A percentile compares a stretch with the other conserved stretches of the same genome.
These are phyloP conservation scores for Colletotrichum caudatum DNA, from an alignment of 2,329 filamentous ascomycete species.

Conservation along the genomic window DNA sequence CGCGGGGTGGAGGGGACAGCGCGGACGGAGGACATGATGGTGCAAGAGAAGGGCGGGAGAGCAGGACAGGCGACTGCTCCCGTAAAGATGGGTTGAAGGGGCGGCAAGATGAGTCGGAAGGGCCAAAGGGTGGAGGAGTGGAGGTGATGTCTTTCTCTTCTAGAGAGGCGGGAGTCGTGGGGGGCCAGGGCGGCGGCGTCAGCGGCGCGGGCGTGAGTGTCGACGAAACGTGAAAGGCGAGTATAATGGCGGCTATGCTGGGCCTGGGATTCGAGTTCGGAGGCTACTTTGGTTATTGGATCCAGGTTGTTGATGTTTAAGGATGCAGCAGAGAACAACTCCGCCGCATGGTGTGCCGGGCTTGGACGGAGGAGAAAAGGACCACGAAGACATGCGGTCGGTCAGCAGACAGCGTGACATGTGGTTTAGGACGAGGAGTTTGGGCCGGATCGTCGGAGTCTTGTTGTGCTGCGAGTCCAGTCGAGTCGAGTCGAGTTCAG, in stretches of 20 bases:
- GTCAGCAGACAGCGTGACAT: constrained; percentile 41
- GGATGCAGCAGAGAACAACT: constrained; percentile 67
- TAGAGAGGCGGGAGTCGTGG: constrained; percentile 52
- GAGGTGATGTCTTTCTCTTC: constrained; percentile 65
- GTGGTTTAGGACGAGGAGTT: constrained; percentile 37
- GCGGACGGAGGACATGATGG: constrained; percentile 64
- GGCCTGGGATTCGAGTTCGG: constrained; percentile 51
- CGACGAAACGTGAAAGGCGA: constrained; percentile 43
- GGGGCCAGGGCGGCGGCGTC: constrained; percentile 41
- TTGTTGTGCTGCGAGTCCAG: constrained; percentile 42
- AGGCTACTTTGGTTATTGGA: constrained; percentile 59
- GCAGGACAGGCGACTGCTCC: constrained; percentile 68
- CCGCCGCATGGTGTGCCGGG: constrained; percentile 66
- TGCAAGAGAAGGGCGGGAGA: constrained; percentile 70
- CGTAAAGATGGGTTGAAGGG: constrained; percentile 63
- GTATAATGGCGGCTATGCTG: constrained; percentile 43
- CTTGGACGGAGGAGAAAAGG: constrained; percentile 37
- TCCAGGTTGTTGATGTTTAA: constrained; percentile 68
- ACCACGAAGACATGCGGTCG: constrained; percentile 42
- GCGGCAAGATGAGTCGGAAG: constrained; percentile 57
- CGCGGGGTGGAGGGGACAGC: constrained; percentile 82
- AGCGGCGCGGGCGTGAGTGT: constrained; percentile 42
- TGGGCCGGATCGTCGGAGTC: constrained; percentile 42
- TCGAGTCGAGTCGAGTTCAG: too few species aligned
- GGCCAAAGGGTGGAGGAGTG: constrained; percentile 60